phyloP scores from a whole-genome alignment of 2,329 filamentous ascomycete species.

The Cercospora nicotianae region DNA sequence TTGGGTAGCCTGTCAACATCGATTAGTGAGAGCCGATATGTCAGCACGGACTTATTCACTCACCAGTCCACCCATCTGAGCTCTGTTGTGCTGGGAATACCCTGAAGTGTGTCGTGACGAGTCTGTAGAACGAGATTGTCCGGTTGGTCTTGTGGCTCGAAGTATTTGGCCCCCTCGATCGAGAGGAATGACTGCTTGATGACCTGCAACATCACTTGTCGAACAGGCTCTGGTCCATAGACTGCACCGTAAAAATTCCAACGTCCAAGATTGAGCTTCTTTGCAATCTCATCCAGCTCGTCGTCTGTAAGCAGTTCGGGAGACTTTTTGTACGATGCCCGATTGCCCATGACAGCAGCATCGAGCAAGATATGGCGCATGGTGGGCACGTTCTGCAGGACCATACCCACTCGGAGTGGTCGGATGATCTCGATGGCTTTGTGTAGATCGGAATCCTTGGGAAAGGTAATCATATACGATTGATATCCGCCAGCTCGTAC shows the following conservation, averaged over 20 bases:
- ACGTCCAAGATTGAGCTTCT: slow-evolving; percentile 46
- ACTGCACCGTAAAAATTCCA: slow-evolving; percentile 56
- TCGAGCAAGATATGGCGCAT: slow-evolving; percentile 50
- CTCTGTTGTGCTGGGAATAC: slow-evolving; percentile 41
- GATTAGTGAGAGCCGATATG: background rate
- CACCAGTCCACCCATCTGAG: slow-evolving; percentile 52
- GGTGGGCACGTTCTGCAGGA: slow-evolving; percentile 52
- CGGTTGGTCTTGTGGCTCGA: slow-evolving; percentile 44
- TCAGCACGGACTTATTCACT: background rate
- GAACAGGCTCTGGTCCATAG: slow-evolving; percentile 38
- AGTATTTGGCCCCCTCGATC: slow-evolving; percentile 48
- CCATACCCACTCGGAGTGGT: slow-evolving; percentile 44
- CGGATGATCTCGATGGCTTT: slow-evolving; percentile 53
- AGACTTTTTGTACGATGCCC: slow-evolving; percentile 36
- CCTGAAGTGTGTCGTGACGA: slow-evolving; percentile 30
- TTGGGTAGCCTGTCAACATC: slow-evolving; percentile 43
- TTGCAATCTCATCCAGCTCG: slow-evolving; percentile 46
- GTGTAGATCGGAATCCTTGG: slow-evolving; percentile 52
- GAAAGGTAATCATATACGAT: slow-evolving; percentile 48
- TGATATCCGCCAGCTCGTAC: slow-evolving; percentile 33
- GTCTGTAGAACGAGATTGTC: slow-evolving; percentile 37
- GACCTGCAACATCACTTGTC: slow-evolving; percentile 38
- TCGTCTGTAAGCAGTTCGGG: slow-evolving; percentile 42
- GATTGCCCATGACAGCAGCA: slow-evolving; percentile 46
- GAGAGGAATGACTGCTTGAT: slow-evolving; percentile 48